Percentiles rank a stretch among this genome's conserved stretches.
phyloP scores from a whole-genome alignment of 768 basidiomycete species.

The Kwoniella europaea region DNA sequence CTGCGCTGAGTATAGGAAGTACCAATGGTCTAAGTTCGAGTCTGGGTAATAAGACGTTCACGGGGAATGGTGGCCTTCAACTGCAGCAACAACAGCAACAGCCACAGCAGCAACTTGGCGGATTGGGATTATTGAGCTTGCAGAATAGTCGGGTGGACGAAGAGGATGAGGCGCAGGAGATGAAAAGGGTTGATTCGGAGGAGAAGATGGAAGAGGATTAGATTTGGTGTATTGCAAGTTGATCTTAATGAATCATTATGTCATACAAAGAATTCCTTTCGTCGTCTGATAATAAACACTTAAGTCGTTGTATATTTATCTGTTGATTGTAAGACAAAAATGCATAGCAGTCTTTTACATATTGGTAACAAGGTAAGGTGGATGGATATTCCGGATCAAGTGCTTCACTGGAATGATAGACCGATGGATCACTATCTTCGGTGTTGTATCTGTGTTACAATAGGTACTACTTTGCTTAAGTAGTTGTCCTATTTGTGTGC shows the following conservation, averaged over 20 bases:
- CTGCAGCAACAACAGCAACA: conserved; percentile 19
- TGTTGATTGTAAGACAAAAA: neutral
- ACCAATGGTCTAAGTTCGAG: conserved; percentile 35
- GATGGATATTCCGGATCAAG: no score
- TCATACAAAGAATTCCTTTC: neutral
- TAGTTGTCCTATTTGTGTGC: no score
- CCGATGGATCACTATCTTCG: no score
- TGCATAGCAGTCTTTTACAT: no score
- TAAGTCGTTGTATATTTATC: neutral
- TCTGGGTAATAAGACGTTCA: conserved; percentile 18
- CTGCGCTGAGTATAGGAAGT: conserved; percentile 48
- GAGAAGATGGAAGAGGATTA: conserved; percentile 49
- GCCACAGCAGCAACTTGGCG: conserved; percentile 34
- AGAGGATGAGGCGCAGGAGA: conserved; percentile 27
- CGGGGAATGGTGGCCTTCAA: conserved; percentile 2
- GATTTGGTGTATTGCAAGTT: neutral
- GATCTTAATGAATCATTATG: neutral
- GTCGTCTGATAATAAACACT: no score
- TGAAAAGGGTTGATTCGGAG: conserved; percentile 36
- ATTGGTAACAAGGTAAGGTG: no score
- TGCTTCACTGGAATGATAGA: no score
- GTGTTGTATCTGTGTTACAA: no score
- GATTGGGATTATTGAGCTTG: conserved; percentile 48
- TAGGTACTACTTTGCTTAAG: no score
- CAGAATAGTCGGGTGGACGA: conserved; percentile 21